phyloP scores from a whole-genome alignment of 768 basidiomycete species.

The Trametes cinnabarina region DNA sequence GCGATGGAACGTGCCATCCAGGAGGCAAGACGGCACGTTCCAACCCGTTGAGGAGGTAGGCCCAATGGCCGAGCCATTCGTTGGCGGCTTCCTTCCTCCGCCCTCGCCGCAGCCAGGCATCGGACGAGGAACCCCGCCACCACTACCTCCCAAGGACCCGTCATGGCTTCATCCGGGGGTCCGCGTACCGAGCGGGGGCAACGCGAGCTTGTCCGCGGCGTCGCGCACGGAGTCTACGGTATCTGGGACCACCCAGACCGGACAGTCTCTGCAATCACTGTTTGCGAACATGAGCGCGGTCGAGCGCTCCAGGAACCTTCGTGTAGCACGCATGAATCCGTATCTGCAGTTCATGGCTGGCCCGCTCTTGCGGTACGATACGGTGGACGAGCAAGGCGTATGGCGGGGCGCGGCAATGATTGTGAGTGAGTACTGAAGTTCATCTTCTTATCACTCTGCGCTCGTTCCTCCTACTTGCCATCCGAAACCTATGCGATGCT shows the following conservation, averaged over 20 bases:
- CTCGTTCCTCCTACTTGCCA: neutral
- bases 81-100: slow-evolving; percentile 52
- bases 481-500: slow-evolving; percentile 1
- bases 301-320: slow-evolving; percentile 61
- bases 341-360: slow-evolving; percentile 91
- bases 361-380: slow-evolving; percentile 88
- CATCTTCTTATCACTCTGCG: neutral
- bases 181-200: slow-evolving; percentile 3
- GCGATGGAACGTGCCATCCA: slow-evolving; percentile 27
- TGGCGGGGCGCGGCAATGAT: slow-evolving; percentile 90
- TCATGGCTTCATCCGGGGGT: slow-evolving; percentile 11
- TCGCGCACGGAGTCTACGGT: slow-evolving; percentile 7
- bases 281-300: slow-evolving; percentile 52
- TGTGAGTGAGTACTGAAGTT: slow-evolving; percentile 60
- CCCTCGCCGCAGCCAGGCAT: slow-evolving; percentile 31
- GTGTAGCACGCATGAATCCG: slow-evolving; percentile 70
- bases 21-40: slow-evolving; percentile 50
- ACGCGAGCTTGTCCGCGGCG: slow-evolving; percentile 9
- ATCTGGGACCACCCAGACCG: neutral
- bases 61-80: slow-evolving; percentile 61
- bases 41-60: slow-evolving; percentile 54
- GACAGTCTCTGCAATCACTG: slow-evolving; percentile 6
- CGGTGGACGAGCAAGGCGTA: slow-evolving; percentile 68
- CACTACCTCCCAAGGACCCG: slow-evolving; percentile 48
- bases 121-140: slow-evolving; percentile 36